Conservation (phyloP, 2,329 filamentous ascomycete genomes). For the Nigrospora osmanthi region DNA sequence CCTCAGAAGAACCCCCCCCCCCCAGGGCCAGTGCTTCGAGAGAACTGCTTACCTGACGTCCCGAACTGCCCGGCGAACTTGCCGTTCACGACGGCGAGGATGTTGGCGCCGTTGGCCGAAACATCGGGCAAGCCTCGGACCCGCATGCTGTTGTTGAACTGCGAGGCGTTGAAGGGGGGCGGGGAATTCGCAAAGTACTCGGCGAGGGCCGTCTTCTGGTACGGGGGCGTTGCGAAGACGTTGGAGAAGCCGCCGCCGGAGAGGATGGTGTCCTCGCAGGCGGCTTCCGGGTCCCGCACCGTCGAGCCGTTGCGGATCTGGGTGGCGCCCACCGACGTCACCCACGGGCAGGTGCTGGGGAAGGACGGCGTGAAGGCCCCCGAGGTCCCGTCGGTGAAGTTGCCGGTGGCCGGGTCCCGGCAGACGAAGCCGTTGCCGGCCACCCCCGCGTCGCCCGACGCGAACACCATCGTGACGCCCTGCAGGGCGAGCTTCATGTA, state of each 20-base stretch:
- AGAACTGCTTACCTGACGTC: constrained; percentile 27
- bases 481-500: constrained; percentile 49
- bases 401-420: constrained; percentile 21
- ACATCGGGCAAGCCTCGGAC: constrained; percentile 40
- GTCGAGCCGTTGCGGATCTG: constrained; percentile 30
- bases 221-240: constrained; percentile 36
- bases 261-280: constrained; percentile 37
- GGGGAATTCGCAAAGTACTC: constrained; percentile 30
- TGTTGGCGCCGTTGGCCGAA: constrained; percentile 34
- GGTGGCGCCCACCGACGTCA: constrained; percentile 45
- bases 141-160: constrained; percentile 36
- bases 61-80: constrained; percentile 35
- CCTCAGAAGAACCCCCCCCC: neutral
- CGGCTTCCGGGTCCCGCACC: constrained; percentile 30
- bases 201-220: constrained; percentile 33
- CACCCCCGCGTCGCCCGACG: constrained; percentile 42
- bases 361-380: constrained; percentile 37
- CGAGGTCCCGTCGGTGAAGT: constrained; percentile 20
- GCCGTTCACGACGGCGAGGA: constrained; percentile 33
- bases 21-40: constrained; percentile 27
- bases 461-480: constrained; percentile 29
- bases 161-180: constrained; percentile 30
- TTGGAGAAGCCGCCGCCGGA: constrained; percentile 42
- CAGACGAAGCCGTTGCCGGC: constrained; percentile 28
- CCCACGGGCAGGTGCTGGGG: constrained; percentile 37